Percentiles rank a stretch among this genome's conserved stretches.
phyloP scores from a whole-genome alignment of 163 green algal species.

The Smithsoniella earleae region DNA sequence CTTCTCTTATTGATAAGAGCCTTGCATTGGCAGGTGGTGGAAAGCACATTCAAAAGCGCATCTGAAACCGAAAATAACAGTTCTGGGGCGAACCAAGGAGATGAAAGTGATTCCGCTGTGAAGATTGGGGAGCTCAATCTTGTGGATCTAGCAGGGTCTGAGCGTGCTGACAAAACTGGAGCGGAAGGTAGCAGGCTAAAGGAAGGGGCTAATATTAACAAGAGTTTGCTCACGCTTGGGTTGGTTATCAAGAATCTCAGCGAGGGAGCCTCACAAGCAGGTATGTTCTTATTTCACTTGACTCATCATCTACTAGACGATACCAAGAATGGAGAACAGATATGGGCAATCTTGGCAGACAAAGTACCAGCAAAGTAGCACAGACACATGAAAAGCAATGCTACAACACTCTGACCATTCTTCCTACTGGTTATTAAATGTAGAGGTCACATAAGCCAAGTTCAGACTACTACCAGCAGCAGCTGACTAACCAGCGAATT shows the following conservation, averaged over 20 bases:
- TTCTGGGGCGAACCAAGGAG: no score
- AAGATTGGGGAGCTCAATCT: constrained; percentile 62
- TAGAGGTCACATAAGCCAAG: no score
- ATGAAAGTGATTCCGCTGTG: constrained; percentile 76
- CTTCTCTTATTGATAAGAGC: no score
- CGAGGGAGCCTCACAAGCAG: constrained; percentile 55
- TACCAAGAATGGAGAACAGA: no score
- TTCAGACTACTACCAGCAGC: no score
- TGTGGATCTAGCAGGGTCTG: constrained; percentile 86
- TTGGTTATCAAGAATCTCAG: constrained; percentile 96
- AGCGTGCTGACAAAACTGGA: constrained; percentile 82
- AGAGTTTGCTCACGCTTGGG: constrained; percentile 84
- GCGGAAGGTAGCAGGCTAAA: constrained; percentile 88
- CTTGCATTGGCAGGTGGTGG: constrained; percentile 78
- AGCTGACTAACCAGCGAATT: no score
- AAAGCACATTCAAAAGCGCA: constrained; percentile 53
- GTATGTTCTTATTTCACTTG: constrained; percentile 35
- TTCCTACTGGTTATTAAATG: no score
- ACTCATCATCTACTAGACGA: no score
- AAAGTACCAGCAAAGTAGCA: no score
- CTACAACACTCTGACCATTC: no score
- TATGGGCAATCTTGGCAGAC: no score
- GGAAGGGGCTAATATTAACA: constrained; percentile 96
- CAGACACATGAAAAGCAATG: no score
- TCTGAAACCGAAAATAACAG: constrained; percentile 46